Conservation (phyloP, 2,329 filamentous ascomycete genomes). For the Allantophomopsis cytisporea region DNA sequence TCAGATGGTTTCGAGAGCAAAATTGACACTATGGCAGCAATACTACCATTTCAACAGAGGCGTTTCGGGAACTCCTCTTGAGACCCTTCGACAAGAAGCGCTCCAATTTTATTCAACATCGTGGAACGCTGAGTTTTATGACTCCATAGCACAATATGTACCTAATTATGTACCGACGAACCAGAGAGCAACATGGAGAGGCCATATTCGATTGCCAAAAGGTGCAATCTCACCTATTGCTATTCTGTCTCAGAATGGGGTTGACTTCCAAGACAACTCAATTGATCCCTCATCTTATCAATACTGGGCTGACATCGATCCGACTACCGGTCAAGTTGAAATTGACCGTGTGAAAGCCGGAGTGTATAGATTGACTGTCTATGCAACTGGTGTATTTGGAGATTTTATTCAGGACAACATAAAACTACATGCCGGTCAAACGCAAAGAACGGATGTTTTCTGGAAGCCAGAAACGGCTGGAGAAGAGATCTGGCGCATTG, state of each 20-base stretch:
- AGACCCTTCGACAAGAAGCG: constrained; percentile 38
- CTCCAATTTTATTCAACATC: constrained; percentile 30
- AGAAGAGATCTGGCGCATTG: constrained; percentile 47
- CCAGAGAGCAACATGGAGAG: constrained; percentile 33
- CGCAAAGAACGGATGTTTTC: constrained; percentile 22
- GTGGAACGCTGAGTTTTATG: constrained; percentile 49
- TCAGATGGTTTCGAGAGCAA: neutral
- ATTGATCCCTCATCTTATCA: constrained; percentile 40
- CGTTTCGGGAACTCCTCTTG: constrained; percentile 26
- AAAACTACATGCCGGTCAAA: constrained; percentile 23
- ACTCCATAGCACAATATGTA: constrained; percentile 44
- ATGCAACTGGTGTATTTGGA: constrained; percentile 48
- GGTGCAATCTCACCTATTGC: constrained; percentile 37
- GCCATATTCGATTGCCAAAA: constrained; percentile 34
- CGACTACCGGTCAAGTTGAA: constrained; percentile 26
- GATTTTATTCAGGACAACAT: constrained; percentile 39
- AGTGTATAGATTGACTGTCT: constrained; percentile 47
- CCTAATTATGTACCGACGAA: constrained; percentile 42
- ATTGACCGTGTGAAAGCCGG: constrained; percentile 42
- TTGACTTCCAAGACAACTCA: constrained; percentile 45
- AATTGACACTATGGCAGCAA: constrained; percentile 18
- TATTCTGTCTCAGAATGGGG: constrained; percentile 34
- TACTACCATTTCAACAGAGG: constrained; percentile 51
- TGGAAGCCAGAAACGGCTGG: constrained; percentile 43
- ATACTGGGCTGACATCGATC: constrained; percentile 43